A percentile compares a stretch with the other conserved stretches of the same genome.
Conservation (phyloP, 371 early-diverging fungal genomes). For the Sporodiniella umbellata region DNA sequence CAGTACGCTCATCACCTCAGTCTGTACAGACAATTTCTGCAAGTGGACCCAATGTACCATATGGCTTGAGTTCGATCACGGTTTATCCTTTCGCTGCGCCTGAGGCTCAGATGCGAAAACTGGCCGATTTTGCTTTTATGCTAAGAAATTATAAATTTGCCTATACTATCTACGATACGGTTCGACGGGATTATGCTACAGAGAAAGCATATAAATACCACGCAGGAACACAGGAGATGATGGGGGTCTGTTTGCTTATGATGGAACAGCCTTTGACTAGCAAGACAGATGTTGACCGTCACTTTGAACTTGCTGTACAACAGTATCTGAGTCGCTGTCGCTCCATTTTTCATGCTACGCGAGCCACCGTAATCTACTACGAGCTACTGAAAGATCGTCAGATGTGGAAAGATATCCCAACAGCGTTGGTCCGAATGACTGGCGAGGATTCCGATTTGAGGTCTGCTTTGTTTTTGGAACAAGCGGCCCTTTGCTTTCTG, state of each 20-base stretch:
- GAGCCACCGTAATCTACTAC: conserved; percentile 75
- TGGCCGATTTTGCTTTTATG: conserved; percentile 97
- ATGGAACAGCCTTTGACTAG: conserved; percentile 52
- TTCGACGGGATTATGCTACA: conserved; percentile 83
- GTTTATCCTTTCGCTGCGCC: conserved; percentile 70
- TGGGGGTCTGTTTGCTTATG: conserved; percentile 80
- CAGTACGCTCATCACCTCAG: conserved; percentile 28
- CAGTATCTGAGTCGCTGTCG: conserved; percentile 64
- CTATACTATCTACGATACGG: conserved; percentile 81
- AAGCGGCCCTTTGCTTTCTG: conserved; percentile 81
- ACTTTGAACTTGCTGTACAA: conserved; percentile 76
- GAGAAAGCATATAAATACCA: conserved; percentile 84
- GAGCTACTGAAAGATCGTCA: conserved; percentile 72
- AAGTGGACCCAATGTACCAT: conserved; percentile 35
- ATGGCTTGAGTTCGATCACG: conserved; percentile 30
- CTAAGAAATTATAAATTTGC: conserved; percentile 90
- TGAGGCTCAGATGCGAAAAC: conserved; percentile 86
- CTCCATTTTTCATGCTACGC: conserved; percentile 63
- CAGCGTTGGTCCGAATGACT: conserved; percentile 66
- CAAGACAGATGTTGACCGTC: conserved; percentile 68
- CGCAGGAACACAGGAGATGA: conserved; percentile 92
- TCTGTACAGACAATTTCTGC: conserved; percentile 35
- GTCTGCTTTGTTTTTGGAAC: conserved; percentile 82
- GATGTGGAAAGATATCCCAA: conserved; percentile 71
- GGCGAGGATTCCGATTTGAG: conserved; percentile 74